Base-by-base conservation (phyloP, 805 yeast species). In the Wickerhamiella parazyma region DNA sequence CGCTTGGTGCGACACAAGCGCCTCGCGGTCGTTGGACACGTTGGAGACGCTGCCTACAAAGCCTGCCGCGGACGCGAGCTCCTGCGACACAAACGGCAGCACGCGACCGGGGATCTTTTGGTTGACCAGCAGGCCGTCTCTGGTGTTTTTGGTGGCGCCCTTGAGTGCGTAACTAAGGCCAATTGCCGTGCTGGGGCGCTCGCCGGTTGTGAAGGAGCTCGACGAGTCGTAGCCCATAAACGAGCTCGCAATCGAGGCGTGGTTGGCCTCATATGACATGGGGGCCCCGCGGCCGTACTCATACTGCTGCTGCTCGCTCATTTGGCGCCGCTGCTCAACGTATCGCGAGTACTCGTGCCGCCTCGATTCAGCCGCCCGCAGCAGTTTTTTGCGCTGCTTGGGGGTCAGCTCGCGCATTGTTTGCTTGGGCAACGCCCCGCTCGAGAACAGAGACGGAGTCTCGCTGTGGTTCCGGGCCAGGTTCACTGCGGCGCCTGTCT, bases 151-250 rank as follows among this genome's bases (percentile, higher is more conserved):
- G 24, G 57, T 46, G 10, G 53, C 48, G 12, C 62, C 62, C 33
- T 57, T 55, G 28, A 53, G 48, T 20, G 52, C 55, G 47, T 61
- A 61, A 28, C 54, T 52, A 33, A 58, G 51, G 21, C 64, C 64
- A 17, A 60, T 44, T 4, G 44, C 28, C 2, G 40, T 9, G 26
- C 25, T 33, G 20, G 46, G 35, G 29, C 20, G 31, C 12, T 33
- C 19, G 31, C 16, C 21, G 38, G 40, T 37, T 10, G 40, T 17
- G 41, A 20, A 16, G n/a, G 44, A 31, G 24, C 24, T 21, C 12
- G 17, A 18, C 17, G 24, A 18, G 24, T 35, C 38, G 20, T 42
- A 17, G 3, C 45, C 49, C 33, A 26, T 33, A 20, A 43, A 46
- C 17, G 20, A 11, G 28, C 36, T 35, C 6, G 46, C 46, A 18